Base-by-base conservation (phyloP, 2,329 filamentous ascomycete species). In the Helotiales sp. region DNA sequence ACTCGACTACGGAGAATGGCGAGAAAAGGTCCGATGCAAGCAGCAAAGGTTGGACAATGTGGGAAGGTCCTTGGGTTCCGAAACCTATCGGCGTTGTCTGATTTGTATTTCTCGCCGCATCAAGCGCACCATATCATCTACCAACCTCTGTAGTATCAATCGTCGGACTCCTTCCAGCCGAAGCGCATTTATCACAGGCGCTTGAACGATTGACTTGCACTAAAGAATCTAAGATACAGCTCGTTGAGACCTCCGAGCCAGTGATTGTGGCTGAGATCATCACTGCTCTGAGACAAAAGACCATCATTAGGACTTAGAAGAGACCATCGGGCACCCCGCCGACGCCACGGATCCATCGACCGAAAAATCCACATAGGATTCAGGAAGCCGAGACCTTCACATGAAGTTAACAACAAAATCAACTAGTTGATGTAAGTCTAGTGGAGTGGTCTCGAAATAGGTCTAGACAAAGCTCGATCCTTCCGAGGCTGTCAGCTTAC, bases 61-160 rank as follows among this genome's bases (percentile, higher is more conserved):
- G 79, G 62, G 71, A 79, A 49, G 81, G 80, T 7, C 68, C 73
- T 2, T 86, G 83, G 83, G 78, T 77, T 57, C 76, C 82, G 9
- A 83, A 80, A 64, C 83, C 83, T 0, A 85, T 86, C 63, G 83
- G 83, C 5, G 73, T 81, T 52, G 75, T 80, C 36, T 40, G 17
- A 40, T 22, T 9, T 22, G 17, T 6, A 40, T 9, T 19, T 22
- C 36, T 40, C 24, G 17, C 36, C 19, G 17, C n/a, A 22, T 17
- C 17, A 40, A n/a, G n/a, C n/a, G n/a, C n/a, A n/a, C n/a, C n/a
- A n/a, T n/a, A n/a, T n/a, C n/a, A n/a, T n/a, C n/a, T n/a, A n/a
- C 31, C 31, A 34, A 34, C 31, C 31, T 15, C 42, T 40, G 17
- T 19, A 9, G 17, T 19, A 17, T 40, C 17, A 40, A 40, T 40